These are phyloP conservation scores for Umbelopsis sp. DNA, from an alignment of 192 early-diverging fungal species.

Conservation along the genomic window DNA sequence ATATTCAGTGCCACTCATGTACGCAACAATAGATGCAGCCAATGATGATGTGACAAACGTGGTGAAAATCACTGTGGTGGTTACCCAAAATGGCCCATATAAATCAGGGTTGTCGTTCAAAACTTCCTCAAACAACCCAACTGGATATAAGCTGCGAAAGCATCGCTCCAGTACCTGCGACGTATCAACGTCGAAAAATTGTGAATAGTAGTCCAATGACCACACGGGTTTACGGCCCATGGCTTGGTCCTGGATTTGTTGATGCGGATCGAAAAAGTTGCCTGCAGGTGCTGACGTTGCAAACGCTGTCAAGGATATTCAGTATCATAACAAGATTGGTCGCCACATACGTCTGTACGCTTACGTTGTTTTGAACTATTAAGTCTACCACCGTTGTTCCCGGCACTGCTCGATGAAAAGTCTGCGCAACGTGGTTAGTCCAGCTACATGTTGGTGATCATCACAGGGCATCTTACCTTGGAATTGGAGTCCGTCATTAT, in stretches of 20 bases:
- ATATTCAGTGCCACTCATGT: slow-evolving; percentile 57
- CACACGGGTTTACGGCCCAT: slow-evolving; percentile 65
- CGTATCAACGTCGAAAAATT: slow-evolving; percentile 94
- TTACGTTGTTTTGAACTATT: slow-evolving; percentile 3
- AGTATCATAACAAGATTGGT: background rate
- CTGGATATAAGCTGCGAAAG: slow-evolving; percentile 68
- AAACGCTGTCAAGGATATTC: slow-evolving; percentile 4
- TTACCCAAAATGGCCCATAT: slow-evolving; percentile 98
- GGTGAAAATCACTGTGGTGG: slow-evolving; percentile 95
- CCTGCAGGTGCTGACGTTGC: slow-evolving; percentile 4
- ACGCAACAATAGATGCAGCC: slow-evolving; percentile 79
- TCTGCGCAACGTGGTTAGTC: background rate
- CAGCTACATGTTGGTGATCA: background rate
- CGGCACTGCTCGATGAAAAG: slow-evolving; percentile 32
- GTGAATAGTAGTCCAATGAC: slow-evolving; percentile 88
- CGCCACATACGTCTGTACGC: too few relatives aligned
- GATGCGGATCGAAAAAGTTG: slow-evolving; percentile 41
- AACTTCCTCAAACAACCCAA: slow-evolving; percentile 76
- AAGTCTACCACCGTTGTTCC: slow-evolving; percentile 24
- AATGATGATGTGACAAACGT: slow-evolving; percentile 94
- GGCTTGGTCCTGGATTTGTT: slow-evolving; percentile 21
- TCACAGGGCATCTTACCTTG: slow-evolving; percentile 35
- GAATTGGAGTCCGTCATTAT: slow-evolving; percentile 51
- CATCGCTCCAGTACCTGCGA: slow-evolving; percentile 78
- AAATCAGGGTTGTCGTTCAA: slow-evolving; percentile 89